phyloP scores from a whole-genome alignment of 108 stramenopile species.

The Conticribra guillardii region DNA sequence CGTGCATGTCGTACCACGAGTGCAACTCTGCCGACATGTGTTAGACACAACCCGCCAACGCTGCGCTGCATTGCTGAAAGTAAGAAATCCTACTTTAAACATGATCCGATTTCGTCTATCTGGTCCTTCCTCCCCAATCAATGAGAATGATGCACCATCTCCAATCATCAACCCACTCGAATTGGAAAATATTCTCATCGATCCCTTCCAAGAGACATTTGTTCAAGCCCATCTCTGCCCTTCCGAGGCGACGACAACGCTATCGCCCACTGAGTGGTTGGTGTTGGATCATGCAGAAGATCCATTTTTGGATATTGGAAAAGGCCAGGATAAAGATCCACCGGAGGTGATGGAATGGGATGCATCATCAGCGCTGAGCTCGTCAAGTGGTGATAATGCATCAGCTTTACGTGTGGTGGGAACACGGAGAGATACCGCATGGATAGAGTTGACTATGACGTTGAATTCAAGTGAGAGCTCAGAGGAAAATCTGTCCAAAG shows the following conservation, averaged over 20 bases:
- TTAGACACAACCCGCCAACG: slow-evolving; percentile 21
- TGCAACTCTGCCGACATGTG: slow-evolving; percentile 49
- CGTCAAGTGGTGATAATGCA: slow-evolving; percentile 5
- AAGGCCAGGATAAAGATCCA: slow-evolving; percentile 58
- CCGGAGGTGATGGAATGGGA: slow-evolving; percentile 63
- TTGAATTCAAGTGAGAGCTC: not conserved
- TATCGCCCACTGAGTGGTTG: slow-evolving; percentile 47
- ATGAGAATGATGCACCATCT: not conserved
- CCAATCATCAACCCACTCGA: slow-evolving; percentile 18
- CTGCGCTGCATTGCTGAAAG: slow-evolving; percentile 61
- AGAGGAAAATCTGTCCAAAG: not conserved
- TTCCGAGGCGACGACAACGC: slow-evolving; percentile 9
- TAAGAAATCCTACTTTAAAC: slow-evolving; percentile 81
- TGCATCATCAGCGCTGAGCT: slow-evolving; percentile 29
- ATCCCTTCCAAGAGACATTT: slow-evolving; percentile 51
- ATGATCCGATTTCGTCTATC: slow-evolving; percentile 63
- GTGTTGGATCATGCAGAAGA: slow-evolving; percentile 66
- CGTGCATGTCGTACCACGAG: slow-evolving; percentile 73
- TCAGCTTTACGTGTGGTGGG: slow-evolving; percentile 51
- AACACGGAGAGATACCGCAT: slow-evolving; percentile 57
- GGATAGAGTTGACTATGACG: slow-evolving; percentile 56
- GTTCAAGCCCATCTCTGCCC: slow-evolving; percentile 37
- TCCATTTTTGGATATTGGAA: slow-evolving; percentile 72
- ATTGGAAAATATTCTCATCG: slow-evolving; percentile 59
- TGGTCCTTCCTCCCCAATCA: slow-evolving; percentile 2